phyloP scores from a whole-genome alignment of 768 basidiomycete species.

The Boletus rubropictus region DNA sequence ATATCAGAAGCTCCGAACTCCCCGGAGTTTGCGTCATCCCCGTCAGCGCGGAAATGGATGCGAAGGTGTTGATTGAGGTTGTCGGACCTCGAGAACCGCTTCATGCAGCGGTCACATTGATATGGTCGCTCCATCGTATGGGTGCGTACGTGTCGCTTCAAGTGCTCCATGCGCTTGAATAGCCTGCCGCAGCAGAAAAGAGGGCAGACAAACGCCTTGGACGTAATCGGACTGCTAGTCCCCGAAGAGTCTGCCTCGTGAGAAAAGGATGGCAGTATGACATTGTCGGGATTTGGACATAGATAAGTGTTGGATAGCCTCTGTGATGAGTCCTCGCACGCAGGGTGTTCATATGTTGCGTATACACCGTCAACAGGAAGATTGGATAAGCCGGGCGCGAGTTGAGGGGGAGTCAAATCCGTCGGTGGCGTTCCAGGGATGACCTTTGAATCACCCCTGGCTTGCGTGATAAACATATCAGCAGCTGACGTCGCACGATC shows the following conservation, averaged over 20 bases:
- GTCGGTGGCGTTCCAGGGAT: constrained; percentile 17
- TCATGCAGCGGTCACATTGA: constrained; percentile 65
- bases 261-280: constrained; percentile 16
- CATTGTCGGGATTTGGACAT: constrained; percentile 11
- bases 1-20: constrained; percentile 25
- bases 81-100: constrained; percentile 83
- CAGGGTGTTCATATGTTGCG: constrained; percentile 15
- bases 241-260: constrained; percentile 19
- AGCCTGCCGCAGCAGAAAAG: constrained; percentile 75
- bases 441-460: constrained; percentile 45
- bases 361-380: constrained; percentile 19
- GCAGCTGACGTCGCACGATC: constrained; percentile 46
- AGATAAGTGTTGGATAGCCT: constrained; percentile 17
- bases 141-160: constrained; percentile 81
- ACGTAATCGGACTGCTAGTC: constrained; percentile 32
- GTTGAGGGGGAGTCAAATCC: constrained; percentile 15
- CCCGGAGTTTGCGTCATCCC: constrained; percentile 24
- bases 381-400: constrained; percentile 19
- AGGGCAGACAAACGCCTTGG: constrained; percentile 75
- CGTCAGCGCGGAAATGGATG: constrained; percentile 51
- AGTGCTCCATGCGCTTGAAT: constrained; percentile 91
- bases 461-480: constrained; percentile 62
- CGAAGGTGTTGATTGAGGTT: constrained; percentile 84
- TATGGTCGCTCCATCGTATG: constrained; percentile 89
- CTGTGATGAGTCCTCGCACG: constrained; percentile 15